phyloP scores from a whole-genome alignment of 2,329 filamentous ascomycete species.

The Ceratocystis variospora region DNA sequence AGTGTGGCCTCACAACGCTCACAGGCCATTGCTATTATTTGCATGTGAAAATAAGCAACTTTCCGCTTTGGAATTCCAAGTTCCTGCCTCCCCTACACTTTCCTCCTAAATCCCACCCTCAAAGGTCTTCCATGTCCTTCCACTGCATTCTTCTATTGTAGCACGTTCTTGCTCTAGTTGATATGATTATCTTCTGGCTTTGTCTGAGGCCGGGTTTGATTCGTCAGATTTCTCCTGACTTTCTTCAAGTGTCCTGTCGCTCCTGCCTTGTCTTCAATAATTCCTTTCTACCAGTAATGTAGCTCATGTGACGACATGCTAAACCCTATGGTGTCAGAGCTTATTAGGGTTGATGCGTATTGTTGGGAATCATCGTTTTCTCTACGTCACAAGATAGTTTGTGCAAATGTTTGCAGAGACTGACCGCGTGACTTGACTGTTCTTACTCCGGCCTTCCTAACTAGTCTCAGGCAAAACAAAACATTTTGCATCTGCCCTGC shows the following conservation, averaged over 20 bases:
- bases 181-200: not conserved
- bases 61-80: not conserved
- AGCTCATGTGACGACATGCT: not conserved
- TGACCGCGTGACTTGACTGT: too few species aligned
- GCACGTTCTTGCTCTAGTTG: not conserved
- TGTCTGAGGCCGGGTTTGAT: not conserved
- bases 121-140: not conserved
- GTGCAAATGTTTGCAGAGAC: too few species aligned
- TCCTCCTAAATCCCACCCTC: not conserved
- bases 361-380: not conserved
- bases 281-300: not conserved
- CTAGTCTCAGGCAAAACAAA: not conserved
- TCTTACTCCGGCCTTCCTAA: too few species aligned
- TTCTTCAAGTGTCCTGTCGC: not conserved
- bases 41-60: constrained; percentile 6
- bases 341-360: not conserved
- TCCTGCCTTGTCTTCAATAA: not conserved
- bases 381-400: not conserved
- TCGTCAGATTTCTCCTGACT: not conserved
- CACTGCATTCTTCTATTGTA: not conserved
- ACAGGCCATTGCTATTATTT: not conserved
- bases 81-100: not conserved
- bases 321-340: not conserved
- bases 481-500: too few species aligned
- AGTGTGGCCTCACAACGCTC: constrained; percentile 4